Conservation (phyloP, 768 basidiomycete genomes). For the Megacollybia marginata region DNA sequence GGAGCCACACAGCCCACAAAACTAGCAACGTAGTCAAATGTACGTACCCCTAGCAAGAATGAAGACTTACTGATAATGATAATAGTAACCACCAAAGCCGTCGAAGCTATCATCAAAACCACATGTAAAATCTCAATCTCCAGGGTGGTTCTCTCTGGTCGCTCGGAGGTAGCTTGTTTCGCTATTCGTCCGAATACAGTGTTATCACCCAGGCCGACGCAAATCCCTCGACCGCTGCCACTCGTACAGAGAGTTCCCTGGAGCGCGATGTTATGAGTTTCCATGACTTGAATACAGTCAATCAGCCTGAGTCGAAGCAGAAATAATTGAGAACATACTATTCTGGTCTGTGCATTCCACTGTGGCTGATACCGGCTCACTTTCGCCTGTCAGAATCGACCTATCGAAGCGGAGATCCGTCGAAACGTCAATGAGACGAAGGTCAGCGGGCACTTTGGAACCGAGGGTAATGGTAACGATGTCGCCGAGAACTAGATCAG, state of each 20-base stretch:
- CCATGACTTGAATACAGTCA: not conserved
- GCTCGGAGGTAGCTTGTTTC: slow-evolving; percentile 29
- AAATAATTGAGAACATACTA: slow-evolving; percentile 13
- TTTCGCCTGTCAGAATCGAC: slow-evolving; percentile 60
- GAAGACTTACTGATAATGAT: not conserved
- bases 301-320: not conserved
- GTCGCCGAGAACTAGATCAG: slow-evolving; percentile 63
- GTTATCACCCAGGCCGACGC: slow-evolving; percentile 40
- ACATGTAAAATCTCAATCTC: slow-evolving; percentile 50
- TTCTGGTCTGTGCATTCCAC: slow-evolving; percentile 28
- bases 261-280: not conserved
- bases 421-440: slow-evolving; percentile 53
- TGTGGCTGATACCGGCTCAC: slow-evolving; percentile 22
- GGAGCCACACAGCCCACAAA: not conserved
- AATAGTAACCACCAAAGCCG: slow-evolving; percentile 23
- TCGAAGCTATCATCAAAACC: slow-evolving; percentile 40
- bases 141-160: slow-evolving; percentile 35
- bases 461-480: slow-evolving; percentile 56
- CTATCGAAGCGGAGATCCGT: slow-evolving; percentile 56
- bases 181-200: slow-evolving; percentile 39
- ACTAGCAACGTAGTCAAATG: not conserved
- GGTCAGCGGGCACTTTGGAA: slow-evolving; percentile 64
- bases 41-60: not conserved
- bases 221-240: slow-evolving; percentile 40
- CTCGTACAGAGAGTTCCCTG: slow-evolving; percentile 32